Percentiles rank a stretch among this genome's conserved stretches.
Conservation (phyloP, 768 basidiomycete genomes). For the Pulveroboletus sp. region DNA sequence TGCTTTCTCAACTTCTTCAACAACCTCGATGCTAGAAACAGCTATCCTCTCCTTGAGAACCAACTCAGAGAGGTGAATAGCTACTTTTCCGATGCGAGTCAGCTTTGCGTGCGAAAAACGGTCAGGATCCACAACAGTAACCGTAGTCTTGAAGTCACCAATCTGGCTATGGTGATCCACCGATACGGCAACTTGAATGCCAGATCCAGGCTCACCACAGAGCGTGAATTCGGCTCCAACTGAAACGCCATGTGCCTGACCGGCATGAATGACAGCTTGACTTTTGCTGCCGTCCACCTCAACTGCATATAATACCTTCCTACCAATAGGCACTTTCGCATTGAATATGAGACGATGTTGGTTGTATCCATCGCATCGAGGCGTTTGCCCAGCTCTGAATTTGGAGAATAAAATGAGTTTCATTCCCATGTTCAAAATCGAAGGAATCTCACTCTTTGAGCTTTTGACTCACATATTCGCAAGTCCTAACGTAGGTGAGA, state of each 20-base stretch:
- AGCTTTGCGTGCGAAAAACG: conserved; percentile 3
- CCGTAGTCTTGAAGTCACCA: conserved; percentile 12
- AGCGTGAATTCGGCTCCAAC: conserved; percentile 16
- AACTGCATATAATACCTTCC: not conserved
- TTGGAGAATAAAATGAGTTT: not conserved
- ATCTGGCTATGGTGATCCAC: not conserved
- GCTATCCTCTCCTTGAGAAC: not conserved
- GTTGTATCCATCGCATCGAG: conserved; percentile 26
- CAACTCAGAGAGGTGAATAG: not conserved
- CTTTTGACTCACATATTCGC: conserved; percentile 6
- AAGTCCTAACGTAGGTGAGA: conserved; percentile 22
- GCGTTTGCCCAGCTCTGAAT: conserved; percentile 19
- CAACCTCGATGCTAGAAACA: not conserved
- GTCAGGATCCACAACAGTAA: not conserved
- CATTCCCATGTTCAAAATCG: not conserved
- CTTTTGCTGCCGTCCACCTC: no score
- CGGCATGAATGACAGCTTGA: conserved; percentile 13
- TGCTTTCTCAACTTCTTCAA: not conserved
- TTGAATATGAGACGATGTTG: conserved; percentile 23
- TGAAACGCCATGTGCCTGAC: conserved; percentile 24
- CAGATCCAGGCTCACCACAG: conserved; percentile 1
- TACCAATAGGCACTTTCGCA: conserved; percentile 7
- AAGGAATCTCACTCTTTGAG: conserved; percentile 3
- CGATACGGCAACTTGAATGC: not conserved
- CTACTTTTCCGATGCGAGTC: not conserved